Evolutionary conservation across 225 moss, liverwort and hornwort genomes (phyloP).

Genomic region (Marchantia polymorpha): DNA sequence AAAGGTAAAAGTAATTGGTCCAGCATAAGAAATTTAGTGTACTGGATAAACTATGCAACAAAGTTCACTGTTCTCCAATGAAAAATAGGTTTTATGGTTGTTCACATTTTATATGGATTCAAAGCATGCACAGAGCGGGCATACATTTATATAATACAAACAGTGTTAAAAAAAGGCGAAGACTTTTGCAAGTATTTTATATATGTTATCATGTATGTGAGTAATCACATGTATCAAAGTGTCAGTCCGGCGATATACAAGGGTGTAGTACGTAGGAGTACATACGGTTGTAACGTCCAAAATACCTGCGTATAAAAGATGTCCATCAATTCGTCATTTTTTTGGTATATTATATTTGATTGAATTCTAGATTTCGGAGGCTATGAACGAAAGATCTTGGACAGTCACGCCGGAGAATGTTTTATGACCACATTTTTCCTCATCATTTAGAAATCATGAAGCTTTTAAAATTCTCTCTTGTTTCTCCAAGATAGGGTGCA

Average conservation of each 20-base stretch:
- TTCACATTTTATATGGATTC: neutral
- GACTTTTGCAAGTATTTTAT: neutral
- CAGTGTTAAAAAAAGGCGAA: neutral
- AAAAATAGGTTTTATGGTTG: neutral
- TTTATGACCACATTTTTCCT: neutral
- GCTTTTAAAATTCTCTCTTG: too few relatives aligned
- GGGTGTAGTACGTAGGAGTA: too few relatives aligned
- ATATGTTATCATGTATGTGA: neutral
- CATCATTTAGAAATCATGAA: neutral
- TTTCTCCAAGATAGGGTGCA: neutral
- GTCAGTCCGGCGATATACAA: neutral
- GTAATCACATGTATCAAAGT: neutral
- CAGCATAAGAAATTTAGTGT: neutral
- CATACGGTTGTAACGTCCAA: too few relatives aligned
- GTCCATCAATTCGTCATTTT: too few relatives aligned
- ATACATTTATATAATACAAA: neutral
- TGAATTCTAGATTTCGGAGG: neutral
- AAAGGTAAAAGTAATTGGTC: neutral
- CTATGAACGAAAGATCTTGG: neutral
- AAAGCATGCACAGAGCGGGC: neutral
- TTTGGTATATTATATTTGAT: too few relatives aligned
- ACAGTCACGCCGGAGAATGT: neutral
- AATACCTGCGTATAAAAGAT: too few relatives aligned
- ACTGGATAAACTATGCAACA: neutral
- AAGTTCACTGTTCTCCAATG: neutral